Base-by-base conservation (phyloP, 139 green algal genomes). In the Tetradesmus obliquus region DNA sequence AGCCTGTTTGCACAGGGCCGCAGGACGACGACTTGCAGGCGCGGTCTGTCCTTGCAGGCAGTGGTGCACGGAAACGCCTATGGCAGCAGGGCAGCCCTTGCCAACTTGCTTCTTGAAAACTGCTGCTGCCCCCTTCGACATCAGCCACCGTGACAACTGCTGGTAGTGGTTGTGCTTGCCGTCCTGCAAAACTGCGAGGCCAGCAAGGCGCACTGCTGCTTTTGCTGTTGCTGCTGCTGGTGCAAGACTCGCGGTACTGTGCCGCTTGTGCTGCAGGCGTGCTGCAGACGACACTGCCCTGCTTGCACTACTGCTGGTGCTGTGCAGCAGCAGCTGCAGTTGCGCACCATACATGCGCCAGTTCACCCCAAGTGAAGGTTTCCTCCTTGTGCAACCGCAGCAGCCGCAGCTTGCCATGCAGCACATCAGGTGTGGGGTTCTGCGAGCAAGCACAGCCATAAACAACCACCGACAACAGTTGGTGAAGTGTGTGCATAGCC, bases 261-360 rank as follows among this genome's bases (percentile, higher is more conserved):
- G 32, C 32, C 32, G 32, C 32, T 45, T 45, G 32, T 45, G 32
- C 32, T 45, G 32, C 32, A 45, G 32, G 32, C 32, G 32, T 45
- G 32, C 32, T 45, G 32, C 32, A 45, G 32, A 45, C 32, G 32
- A 45, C 32, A 45, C 32, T 45, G 32, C 32, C 32, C 66, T 76
- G 17, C 66, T 72, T 13, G 2, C 2, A 19, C 15, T 76, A 19
- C 66, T 76, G 66, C 66, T 76, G 66, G 2, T 76, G 66, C 66
- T 76, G 66, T 5, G 6, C 57, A 66, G 7, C 57, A 12, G 51
- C 13, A 62, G 51, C 80, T 85, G 80, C 80, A 32, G 72, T 4
- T n/a, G 54, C 93, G 45, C 72, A 95, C 94, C 94, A 96, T 19
- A 96, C 86, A 54, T 95, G 94, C 2, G 92, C 93, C 6, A 96